phyloP scores from a whole-genome alignment of 768 basidiomycete species.

The Xerocomus brunneocitrinus region DNA sequence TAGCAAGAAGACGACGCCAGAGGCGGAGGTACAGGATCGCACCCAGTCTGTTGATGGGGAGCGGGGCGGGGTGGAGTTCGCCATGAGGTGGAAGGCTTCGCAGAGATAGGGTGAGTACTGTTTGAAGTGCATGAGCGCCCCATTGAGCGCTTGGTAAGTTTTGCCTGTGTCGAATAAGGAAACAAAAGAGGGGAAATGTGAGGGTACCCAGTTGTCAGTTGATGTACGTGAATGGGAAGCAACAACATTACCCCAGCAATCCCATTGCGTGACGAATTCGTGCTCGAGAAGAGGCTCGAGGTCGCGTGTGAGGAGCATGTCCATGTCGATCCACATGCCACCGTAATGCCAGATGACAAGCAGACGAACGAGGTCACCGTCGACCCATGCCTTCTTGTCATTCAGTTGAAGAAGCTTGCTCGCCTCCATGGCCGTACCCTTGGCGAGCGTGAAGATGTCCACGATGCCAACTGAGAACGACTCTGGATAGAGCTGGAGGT shows the following conservation, averaged over 20 bases:
- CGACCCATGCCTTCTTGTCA: too few species aligned
- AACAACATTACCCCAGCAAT: too few species aligned
- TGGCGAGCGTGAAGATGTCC: slow-evolving; percentile 63
- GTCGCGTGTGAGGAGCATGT: slow-evolving; percentile 43
- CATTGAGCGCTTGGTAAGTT: slow-evolving; percentile 77
- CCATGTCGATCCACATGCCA: too few species aligned
- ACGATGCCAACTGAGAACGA: slow-evolving; percentile 65
- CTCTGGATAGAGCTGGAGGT: slow-evolving; percentile 60
- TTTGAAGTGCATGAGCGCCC: slow-evolving; percentile 43
- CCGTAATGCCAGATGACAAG: too few species aligned
- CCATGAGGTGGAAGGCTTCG: slow-evolving; percentile 8
- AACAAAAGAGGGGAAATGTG: not conserved
- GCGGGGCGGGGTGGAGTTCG: slow-evolving; percentile 22
- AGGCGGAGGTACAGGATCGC: slow-evolving; percentile 46
- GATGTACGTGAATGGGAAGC: slow-evolving; percentile 55
- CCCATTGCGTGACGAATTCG: slow-evolving; percentile 68
- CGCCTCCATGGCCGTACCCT: slow-evolving; percentile 31
- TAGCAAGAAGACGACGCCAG: slow-evolving; percentile 75
- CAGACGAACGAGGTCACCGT: too few species aligned
- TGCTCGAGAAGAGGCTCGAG: slow-evolving; percentile 82
- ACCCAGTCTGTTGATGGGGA: not conserved
- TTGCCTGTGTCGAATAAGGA: slow-evolving; percentile 45
- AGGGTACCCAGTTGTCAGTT: slow-evolving; percentile 1
- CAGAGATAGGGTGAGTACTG: not conserved
- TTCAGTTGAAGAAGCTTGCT: too few species aligned